Evolutionary conservation across 2,329 filamentous ascomycete genomes (phyloP).

Genomic region (Sporothrix luriei): DNA sequence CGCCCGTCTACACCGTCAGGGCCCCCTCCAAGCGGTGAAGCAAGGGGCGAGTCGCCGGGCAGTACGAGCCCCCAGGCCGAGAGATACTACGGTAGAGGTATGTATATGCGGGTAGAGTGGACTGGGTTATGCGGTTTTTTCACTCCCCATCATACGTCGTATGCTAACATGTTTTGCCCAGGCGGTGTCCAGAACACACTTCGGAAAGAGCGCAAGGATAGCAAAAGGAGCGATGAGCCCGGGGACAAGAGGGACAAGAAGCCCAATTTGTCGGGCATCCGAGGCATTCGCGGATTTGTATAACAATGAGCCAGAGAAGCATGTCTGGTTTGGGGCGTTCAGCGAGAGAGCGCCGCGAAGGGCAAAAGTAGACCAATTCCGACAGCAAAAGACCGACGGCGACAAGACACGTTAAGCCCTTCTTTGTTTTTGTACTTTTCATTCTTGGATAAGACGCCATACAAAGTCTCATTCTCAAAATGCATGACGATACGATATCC

Average conservation of each 20-base stretch:
- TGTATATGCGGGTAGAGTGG: constrained; percentile 48
- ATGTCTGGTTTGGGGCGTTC: background rate
- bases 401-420: background rate
- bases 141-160: background rate
- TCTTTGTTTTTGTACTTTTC: constrained; percentile 16
- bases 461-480: background rate
- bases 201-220: constrained; percentile 56
- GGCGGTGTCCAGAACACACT: constrained; percentile 54
- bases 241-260: constrained; percentile 52
- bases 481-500: constrained; percentile 16
- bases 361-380: background rate
- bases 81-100: constrained; percentile 53
- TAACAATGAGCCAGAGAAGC: constrained; percentile 32
- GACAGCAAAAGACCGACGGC: constrained; percentile 13
- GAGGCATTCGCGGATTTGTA: constrained; percentile 46
- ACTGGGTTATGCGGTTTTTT: background rate
- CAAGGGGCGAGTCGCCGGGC: constrained; percentile 36
- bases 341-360: background rate
- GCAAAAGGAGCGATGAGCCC: constrained; percentile 51
- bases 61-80: constrained; percentile 45
- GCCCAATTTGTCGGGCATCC: constrained; percentile 40
- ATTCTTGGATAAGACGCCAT: constrained; percentile 18
- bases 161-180: constrained; percentile 34
- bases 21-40: background rate
- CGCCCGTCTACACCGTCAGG: constrained; percentile 47